A percentile compares a stretch with the other conserved stretches of the same genome.
These are phyloP conservation scores for Henckelia pumila DNA, from an alignment of 257 asterid genomes.

Conservation along the genomic window DNA sequence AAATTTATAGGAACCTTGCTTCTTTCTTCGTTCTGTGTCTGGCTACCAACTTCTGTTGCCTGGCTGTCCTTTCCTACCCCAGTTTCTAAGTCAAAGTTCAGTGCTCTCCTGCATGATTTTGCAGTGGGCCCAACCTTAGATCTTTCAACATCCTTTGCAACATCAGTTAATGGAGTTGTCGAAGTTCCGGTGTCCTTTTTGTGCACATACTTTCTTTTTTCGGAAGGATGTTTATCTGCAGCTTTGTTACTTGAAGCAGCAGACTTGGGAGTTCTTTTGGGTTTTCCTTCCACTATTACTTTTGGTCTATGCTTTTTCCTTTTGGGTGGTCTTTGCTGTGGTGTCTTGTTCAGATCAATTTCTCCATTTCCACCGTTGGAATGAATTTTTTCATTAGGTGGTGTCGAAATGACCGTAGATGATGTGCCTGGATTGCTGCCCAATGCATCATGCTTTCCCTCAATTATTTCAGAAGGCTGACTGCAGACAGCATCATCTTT, in stretches of 20 bases:
- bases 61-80: slow-evolving; percentile 35
- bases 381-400: slow-evolving; percentile 33
- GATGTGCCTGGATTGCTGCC: slow-evolving; percentile 28
- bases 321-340: slow-evolving; percentile 57
- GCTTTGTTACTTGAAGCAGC: slow-evolving; percentile 30
- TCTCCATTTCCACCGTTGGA: slow-evolving; percentile 38
- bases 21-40: slow-evolving; percentile 31
- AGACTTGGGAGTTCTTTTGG: slow-evolving; percentile 57
- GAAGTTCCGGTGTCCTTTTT: slow-evolving; percentile 40
- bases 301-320: slow-evolving; percentile 88
- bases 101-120: slow-evolving; percentile 58
- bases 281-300: slow-evolving; percentile 75
- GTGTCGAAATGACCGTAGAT: slow-evolving; percentile 29
- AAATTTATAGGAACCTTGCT: slow-evolving; percentile 36
- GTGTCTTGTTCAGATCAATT: slow-evolving; percentile 71
- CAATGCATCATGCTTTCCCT: slow-evolving; percentile 28
- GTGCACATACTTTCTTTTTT: slow-evolving; percentile 66
- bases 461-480: slow-evolving; percentile 30
- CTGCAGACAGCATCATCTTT: slow-evolving; percentile 30
- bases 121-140: slow-evolving; percentile 30
- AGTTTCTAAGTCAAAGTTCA: slow-evolving; percentile 53
- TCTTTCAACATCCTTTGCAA: slow-evolving; percentile 31
- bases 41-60: slow-evolving; percentile 26
- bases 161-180: slow-evolving; percentile 32
- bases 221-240: slow-evolving; percentile 36